Percentiles rank a stretch among this genome's conserved stretches.
Evolutionary conservation across 805 yeast species (phyloP).

Genomic region (Kuraishia hungarica): DNA sequence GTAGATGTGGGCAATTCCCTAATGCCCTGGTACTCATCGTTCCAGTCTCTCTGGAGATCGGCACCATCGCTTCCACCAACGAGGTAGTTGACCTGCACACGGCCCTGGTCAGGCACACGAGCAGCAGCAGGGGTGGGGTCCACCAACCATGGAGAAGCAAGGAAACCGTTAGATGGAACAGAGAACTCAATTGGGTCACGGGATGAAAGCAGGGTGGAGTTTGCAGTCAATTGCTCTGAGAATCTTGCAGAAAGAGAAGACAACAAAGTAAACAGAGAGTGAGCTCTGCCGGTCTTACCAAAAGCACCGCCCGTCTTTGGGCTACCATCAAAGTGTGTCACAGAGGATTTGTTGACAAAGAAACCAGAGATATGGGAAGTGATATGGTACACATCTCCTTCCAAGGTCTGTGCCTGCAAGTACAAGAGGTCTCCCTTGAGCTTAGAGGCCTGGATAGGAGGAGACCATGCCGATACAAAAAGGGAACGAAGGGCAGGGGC

Average conservation of each 20-base stretch:
- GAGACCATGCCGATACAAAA: constrained; percentile 73
- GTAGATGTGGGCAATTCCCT: constrained; percentile 57
- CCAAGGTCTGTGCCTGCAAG: constrained; percentile 67
- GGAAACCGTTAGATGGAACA: constrained; percentile 50
- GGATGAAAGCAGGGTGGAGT: constrained; percentile 34
- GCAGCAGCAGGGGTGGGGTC: constrained; percentile 13
- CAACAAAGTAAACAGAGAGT: constrained; percentile 54
- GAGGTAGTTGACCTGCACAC: constrained; percentile 48
- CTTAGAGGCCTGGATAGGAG: constrained; percentile 59
- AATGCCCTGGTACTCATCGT: constrained; percentile 81
- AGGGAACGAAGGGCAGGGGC: constrained; percentile 48
- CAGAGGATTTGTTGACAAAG: constrained; percentile 62
- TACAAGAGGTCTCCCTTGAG: constrained; percentile 75
- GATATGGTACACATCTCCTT: constrained; percentile 69
- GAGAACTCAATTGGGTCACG: constrained; percentile 41
- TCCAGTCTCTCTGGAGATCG: constrained; percentile 67
- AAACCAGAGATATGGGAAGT: constrained; percentile 79
- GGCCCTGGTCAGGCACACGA: constrained; percentile 45
- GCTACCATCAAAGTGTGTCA: constrained; percentile 62
- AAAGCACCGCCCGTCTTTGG: constrained; percentile 20
- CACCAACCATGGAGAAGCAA: constrained; percentile 78
- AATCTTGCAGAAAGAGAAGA: constrained; percentile 60
- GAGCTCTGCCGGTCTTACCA: constrained; percentile 28
- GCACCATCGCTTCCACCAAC: constrained; percentile 53
- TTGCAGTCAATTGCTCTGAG: constrained; percentile 38